Percentiles rank a stretch among this genome's conserved stretches.
phyloP scores from a whole-genome alignment of 2,329 filamentous ascomycete species.

The Hymenoscyphus scutula region DNA sequence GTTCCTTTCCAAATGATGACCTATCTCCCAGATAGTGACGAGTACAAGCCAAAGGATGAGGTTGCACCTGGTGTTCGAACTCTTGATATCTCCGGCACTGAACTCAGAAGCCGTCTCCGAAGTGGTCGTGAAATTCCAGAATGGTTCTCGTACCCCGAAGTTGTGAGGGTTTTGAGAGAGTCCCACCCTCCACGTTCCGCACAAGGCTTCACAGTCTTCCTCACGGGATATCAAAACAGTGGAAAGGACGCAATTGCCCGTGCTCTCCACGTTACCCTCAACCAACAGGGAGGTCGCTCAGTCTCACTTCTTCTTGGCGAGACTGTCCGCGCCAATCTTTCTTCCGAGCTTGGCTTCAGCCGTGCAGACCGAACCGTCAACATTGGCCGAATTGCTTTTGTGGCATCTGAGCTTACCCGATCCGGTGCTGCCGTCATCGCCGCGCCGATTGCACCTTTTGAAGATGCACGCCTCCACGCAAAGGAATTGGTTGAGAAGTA shows the following conservation, averaged over 20 bases:
- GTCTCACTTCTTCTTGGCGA: conserved; percentile 94
- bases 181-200: conserved; percentile 87
- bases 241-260: conserved; percentile 97
- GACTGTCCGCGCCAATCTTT: conserved; percentile 90
- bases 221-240: conserved; percentile 94
- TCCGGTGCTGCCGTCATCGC: conserved; percentile 93
- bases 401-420: conserved; percentile 90
- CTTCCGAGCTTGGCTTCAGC: conserved; percentile 92
- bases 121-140: conserved; percentile 94
- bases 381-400: conserved; percentile 94
- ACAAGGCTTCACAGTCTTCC: conserved; percentile 98
- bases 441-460: conserved; percentile 92
- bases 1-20: conserved; percentile 99
- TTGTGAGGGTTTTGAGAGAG: conserved; percentile 92
- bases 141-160: conserved; percentile 99
- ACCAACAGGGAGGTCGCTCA: conserved; percentile 94
- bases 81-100: conserved; percentile 81
- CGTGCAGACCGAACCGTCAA: conserved; percentile 90
- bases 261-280: conserved; percentile 92
- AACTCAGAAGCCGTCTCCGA: conserved; percentile 87
- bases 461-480: conserved; percentile 71
- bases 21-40: conserved; percentile 93
- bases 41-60: conserved; percentile 92
- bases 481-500: conserved; percentile 83
- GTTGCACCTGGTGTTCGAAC: conserved; percentile 81